Evolutionary conservation across 2,329 filamentous ascomycete species (phyloP), one percentile per base, ranked within the genome.

Genomic region (Samsoniella hepiali): DNA sequence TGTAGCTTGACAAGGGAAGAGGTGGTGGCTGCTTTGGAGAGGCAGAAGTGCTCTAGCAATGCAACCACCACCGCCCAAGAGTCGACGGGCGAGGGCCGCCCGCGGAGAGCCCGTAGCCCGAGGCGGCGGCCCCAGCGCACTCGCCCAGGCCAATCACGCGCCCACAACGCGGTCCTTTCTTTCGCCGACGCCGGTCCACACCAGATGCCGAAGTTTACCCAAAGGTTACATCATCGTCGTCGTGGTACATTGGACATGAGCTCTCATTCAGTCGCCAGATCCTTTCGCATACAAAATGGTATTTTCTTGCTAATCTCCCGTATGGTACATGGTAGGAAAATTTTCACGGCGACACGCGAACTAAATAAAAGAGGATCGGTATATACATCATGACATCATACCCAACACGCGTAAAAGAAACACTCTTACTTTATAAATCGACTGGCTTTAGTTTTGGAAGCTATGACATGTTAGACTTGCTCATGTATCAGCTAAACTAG

Each of bases 181-280:
- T 65, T 63, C 44, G 56, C 62, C 66, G 63, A 67, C 62, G 55
- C 63, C 57, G 54, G 51, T 7, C 27, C 5, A n/a, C 29, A 22
- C 7, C 29, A 34, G 3, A 17, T 36, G 40, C 66, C 66, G 65
- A 62, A 9, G 32, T 54, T 67, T 66, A 64, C 40, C 59, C 57
- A 58, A 15, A 51, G n/a, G 27, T 54, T 63, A 62, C 57, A 59
- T 64, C 63, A 53, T 62, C 32, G 45, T 15, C 45, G 29, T 27
- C 1, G 22, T 22, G 22, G 15, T 45, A 45, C 32, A 13, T 22
- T 22, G 22, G 22, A 22, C 22, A 22, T 10, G 8, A 5, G 13
- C 36, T 29, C 22, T 11, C 6, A 29, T 31, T 32, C 53, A 29
- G 34, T 44, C 13, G 36, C 27, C 3, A 56, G 22, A 42, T n/a